Evolutionary conservation across 345 rosid species (phyloP).

Genomic region (Gossypium stocksii): DNA sequence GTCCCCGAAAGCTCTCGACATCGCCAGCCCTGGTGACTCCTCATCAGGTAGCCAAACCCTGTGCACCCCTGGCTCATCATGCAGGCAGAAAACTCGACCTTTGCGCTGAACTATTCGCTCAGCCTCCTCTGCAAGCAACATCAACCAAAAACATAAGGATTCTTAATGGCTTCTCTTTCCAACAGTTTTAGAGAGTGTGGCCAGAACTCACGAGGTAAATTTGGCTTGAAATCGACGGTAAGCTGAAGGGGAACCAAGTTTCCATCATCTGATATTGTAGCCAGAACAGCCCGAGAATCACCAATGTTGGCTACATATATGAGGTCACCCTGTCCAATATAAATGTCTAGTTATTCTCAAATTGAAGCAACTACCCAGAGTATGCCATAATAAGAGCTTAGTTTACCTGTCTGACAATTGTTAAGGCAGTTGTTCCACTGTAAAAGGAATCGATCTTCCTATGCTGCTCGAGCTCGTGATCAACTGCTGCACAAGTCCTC

Average conservation of each 20-base stretch:
- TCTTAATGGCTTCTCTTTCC: neutral
- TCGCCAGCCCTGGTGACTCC: conserved; percentile 83
- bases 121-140: conserved; percentile 63
- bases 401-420: conserved; percentile 75
- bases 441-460: conserved; percentile 67
- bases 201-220: conserved; percentile 63
- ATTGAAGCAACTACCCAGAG: neutral
- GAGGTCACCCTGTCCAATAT: conserved; percentile 54
- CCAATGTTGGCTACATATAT: conserved; percentile 76
- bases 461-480: conserved; percentile 61
- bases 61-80: conserved; percentile 89
- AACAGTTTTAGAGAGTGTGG: neutral
- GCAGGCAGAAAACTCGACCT: conserved; percentile 70
- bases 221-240: conserved; percentile 83
- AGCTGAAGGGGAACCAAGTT: conserved; percentile 69
- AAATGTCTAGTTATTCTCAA: conserved; percentile 13
- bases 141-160: neutral
- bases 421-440: conserved; percentile 85
- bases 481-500: conserved; percentile 76
- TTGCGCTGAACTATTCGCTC: conserved; percentile 64
- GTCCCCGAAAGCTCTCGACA: conserved; percentile 98
- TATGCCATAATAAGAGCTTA: too few relatives aligned
- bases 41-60: conserved; percentile 82
- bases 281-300: conserved; percentile 90
- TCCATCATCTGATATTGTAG: conserved; percentile 73